Percentiles rank a stretch among this genome's conserved stretches.
Evolutionary conservation across 495 filamentous ascomycete species (phyloP).

Genomic region (Tuber calosporum): DNA sequence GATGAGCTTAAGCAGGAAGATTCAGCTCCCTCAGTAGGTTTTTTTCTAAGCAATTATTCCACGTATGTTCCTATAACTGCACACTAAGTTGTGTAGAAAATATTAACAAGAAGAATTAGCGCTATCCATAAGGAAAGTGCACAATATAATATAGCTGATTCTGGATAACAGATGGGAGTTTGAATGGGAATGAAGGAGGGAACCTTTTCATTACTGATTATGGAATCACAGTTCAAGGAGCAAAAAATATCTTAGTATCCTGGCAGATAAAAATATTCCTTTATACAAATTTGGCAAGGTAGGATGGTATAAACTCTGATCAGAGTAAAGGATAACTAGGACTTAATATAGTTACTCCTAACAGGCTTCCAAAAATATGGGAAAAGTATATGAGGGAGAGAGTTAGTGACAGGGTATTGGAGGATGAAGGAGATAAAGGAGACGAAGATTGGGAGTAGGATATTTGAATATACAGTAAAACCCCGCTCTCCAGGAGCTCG

Average conservation of each 20-base stretch:
- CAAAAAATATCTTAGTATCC: background rate
- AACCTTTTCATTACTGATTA: no score
- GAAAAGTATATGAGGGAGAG: conserved; percentile 7
- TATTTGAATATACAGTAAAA: no score
- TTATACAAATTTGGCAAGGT: conserved; percentile 2
- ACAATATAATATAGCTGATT: background rate
- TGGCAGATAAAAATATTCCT: conserved; percentile 6
- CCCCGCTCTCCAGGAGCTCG: no score
- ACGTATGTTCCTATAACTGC: background rate
- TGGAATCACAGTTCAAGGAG: background rate
- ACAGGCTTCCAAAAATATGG: conserved; percentile 4
- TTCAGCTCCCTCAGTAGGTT: no score
- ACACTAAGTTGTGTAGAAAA: no score
- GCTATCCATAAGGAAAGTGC: background rate
- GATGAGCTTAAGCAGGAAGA: no score
- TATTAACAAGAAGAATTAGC: background rate
- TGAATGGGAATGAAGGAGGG: no score
- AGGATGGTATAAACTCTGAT: background rate
- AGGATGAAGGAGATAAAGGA: no score
- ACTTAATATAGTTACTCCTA: conserved; percentile 15
- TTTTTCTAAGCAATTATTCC: background rate
- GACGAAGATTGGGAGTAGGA: no score
- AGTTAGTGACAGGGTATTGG: background rate
- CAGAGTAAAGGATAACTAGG: background rate
- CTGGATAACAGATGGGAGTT: no score